These are phyloP conservation scores for Ambrosia trifida DNA, from an alignment of 129 eudicot genomes.

Conservation along the genomic window DNA sequence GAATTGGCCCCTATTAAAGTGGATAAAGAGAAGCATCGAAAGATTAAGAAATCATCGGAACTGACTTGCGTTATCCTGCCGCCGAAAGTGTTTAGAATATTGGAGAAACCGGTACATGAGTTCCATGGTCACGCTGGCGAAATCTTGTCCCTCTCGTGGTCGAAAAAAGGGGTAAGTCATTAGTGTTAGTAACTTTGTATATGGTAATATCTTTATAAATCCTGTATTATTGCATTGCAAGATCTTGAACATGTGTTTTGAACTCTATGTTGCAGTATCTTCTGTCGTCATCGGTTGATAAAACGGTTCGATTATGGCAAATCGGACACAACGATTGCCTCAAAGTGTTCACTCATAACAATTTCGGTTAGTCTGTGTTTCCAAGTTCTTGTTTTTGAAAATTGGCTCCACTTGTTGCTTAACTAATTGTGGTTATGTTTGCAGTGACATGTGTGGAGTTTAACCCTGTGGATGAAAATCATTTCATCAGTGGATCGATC, in stretches of 20 bases:
- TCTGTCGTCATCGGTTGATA: slow-evolving; percentile 76
- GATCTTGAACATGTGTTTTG: neutral
- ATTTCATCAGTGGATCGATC: slow-evolving; percentile 37
- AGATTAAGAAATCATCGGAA: slow-evolving; percentile 52
- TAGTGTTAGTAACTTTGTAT: too few relatives aligned
- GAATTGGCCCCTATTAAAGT: slow-evolving; percentile 55
- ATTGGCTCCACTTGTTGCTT: too few relatives aligned
- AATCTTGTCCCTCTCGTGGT: slow-evolving; percentile 81
- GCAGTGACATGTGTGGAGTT: slow-evolving; percentile 85
- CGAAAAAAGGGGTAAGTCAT: slow-evolving; percentile 81
- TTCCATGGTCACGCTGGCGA: slow-evolving; percentile 70
- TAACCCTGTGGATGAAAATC: slow-evolving; percentile 47
- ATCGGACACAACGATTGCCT: slow-evolving; percentile 55
- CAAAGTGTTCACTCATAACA: slow-evolving; percentile 56
- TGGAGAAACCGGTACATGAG: slow-evolving; percentile 74
- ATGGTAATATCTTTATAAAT: neutral
- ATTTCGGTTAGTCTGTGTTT: slow-evolving; percentile 65
- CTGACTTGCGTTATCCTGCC: slow-evolving; percentile 74
- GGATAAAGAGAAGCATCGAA: slow-evolving; percentile 39
- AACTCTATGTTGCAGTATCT: slow-evolving; percentile 47
- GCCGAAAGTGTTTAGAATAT: slow-evolving; percentile 58
- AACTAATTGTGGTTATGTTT: slow-evolving; percentile 38
- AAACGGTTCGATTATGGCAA: slow-evolving; percentile 81
- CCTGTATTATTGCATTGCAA: slow-evolving; percentile 1
- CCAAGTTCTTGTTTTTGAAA: too few relatives aligned